Conservation (phyloP, 2,329 filamentous ascomycete species). For the Fusarium sp. region DNA sequence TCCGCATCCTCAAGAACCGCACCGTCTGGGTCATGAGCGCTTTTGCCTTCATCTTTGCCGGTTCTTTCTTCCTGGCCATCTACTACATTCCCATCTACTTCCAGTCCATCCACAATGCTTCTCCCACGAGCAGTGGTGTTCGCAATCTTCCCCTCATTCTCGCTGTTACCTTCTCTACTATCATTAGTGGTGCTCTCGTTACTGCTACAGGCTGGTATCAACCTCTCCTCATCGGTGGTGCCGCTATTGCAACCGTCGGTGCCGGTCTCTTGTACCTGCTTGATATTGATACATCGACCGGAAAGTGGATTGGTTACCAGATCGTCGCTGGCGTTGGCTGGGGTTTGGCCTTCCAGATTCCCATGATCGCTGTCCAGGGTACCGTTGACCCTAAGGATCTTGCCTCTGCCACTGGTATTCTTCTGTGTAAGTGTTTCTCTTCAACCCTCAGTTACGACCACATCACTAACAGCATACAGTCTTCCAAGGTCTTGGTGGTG, state of each 20-base stretch:
- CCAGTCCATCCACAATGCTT: conserved; percentile 55
- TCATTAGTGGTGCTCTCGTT: conserved; percentile 54
- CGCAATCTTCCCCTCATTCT: conserved; percentile 60
- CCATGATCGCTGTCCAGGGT: conserved; percentile 62
- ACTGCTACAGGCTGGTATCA: conserved; percentile 56
- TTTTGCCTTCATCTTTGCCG: conserved; percentile 57
- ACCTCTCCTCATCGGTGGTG: conserved; percentile 59
- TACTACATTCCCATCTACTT: conserved; percentile 63
- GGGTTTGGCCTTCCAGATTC: conserved; percentile 60
- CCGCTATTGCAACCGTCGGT: conserved; percentile 56
- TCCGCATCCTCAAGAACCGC: conserved; percentile 53
- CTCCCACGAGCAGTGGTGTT: conserved; percentile 55
- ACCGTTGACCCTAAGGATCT: conserved; percentile 56
- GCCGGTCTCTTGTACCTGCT: conserved; percentile 58
- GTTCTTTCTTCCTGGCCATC: conserved; percentile 57
- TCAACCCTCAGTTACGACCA: background rate
- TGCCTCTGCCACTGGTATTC: conserved; percentile 59
- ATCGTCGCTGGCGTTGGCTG: conserved; percentile 61
- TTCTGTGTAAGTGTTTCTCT: conserved; percentile 52
- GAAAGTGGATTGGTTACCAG: conserved; percentile 65
- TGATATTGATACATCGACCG: conserved; percentile 52
- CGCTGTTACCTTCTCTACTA: conserved; percentile 56
- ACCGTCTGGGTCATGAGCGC: conserved; percentile 52
- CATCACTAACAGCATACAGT: conserved; percentile 46
- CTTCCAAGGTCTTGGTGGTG: conserved; percentile 63